These are phyloP conservation scores for Diaporthe longicolla DNA, from an alignment of 2,329 filamentous ascomycete genomes.

Conservation along the genomic window DNA sequence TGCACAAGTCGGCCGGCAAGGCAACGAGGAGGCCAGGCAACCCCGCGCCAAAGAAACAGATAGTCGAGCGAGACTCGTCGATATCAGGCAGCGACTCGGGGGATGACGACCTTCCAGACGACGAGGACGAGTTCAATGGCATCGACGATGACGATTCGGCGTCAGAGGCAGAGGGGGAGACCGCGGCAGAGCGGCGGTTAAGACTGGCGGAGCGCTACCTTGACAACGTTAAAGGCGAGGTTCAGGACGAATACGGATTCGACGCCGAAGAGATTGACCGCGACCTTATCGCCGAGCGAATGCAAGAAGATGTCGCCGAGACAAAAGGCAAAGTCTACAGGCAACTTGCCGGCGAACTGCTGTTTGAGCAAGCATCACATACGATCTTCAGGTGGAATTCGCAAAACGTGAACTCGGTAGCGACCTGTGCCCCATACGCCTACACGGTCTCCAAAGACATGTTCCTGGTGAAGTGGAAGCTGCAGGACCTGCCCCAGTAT, in stretches of 20 bases:
- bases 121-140: conserved; percentile 46
- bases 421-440: conserved; percentile 82
- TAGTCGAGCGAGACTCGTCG: conserved; percentile 75
- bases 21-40: conserved; percentile 48
- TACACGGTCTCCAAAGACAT: conserved; percentile 93
- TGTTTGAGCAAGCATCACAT: conserved; percentile 76
- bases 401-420: conserved; percentile 82
- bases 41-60: conserved; percentile 56
- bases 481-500: conserved; percentile 75
- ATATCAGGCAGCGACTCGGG: conserved; percentile 88
- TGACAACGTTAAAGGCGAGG: conserved; percentile 87
- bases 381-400: conserved; percentile 85
- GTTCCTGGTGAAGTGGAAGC: conserved; percentile 89
- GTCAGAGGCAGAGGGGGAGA: conserved; percentile 86
- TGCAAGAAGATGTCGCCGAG: conserved; percentile 94
- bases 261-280: conserved; percentile 94
- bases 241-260: conserved; percentile 84
- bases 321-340: conserved; percentile 91
- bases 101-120: conserved; percentile 65
- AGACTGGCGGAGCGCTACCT: conserved; percentile 93
- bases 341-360: conserved; percentile 80
- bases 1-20: conserved; percentile 55
- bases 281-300: conserved; percentile 89
- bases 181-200: conserved; percentile 87
- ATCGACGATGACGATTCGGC: conserved; percentile 72